Percentiles rank a stretch among this genome's conserved stretches.
Evolutionary conservation across 306 rosid genomes (phyloP).

Genomic region (Rosa lucieae): DNA sequence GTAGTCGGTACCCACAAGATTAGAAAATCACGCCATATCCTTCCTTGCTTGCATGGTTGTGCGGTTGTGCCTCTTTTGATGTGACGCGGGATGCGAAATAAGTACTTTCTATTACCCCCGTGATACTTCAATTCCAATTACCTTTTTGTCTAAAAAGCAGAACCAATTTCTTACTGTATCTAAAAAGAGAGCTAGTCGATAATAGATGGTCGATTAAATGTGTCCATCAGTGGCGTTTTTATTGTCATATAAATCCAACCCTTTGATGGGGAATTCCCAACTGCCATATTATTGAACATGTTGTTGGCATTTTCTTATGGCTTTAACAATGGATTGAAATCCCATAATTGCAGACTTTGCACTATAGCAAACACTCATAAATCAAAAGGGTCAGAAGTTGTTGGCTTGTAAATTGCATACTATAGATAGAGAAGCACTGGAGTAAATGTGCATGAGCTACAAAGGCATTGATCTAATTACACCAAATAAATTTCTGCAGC

Average conservation of each 20-base stretch:
- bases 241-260: constrained; percentile 14
- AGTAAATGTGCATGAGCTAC: constrained; percentile 6
- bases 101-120: no score
- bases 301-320: neutral
- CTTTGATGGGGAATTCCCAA: constrained; percentile 12
- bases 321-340: neutral
- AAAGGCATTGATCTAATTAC: neutral
- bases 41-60: no score
- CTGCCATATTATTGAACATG: neutral
- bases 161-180: neutral
- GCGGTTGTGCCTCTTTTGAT: no score
- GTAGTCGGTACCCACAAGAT: no score
- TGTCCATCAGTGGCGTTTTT: neutral
- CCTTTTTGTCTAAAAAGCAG: neutral
- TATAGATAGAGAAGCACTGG: constrained; percentile 8
- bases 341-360: neutral
- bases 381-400: constrained; percentile 17
- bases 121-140: no score
- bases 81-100: no score
- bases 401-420: constrained; percentile 16
- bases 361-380: constrained; percentile 3
- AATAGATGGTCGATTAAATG: neutral
- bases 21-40: no score
- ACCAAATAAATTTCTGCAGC: constrained; percentile 16
- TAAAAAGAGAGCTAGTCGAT: neutral